Evolutionary conservation across 768 basidiomycete species (phyloP).

Genomic region (Artomyces pyxidatus): DNA sequence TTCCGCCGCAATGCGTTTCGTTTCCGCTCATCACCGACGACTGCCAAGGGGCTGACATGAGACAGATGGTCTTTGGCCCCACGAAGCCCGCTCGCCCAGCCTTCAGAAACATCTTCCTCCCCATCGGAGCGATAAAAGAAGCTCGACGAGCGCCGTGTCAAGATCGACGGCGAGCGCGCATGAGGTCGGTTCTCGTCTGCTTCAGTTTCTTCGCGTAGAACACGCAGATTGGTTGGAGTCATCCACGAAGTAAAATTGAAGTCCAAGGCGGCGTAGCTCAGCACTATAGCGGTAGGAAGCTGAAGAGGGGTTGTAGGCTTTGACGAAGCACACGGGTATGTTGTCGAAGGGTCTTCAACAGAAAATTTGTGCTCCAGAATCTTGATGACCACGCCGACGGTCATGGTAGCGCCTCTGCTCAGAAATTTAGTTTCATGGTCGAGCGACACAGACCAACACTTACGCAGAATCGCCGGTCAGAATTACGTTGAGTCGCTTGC

Average conservation of each 20-base stretch:
- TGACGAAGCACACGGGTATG: conserved; percentile 6
- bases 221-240: conserved; percentile 73
- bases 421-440: conserved; percentile 6
- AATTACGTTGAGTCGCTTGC: conserved; percentile 68
- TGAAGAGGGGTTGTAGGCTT: conserved; percentile 40
- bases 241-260: conserved; percentile 99
- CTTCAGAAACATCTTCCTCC: conserved; percentile 43
- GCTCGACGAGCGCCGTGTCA: conserved; percentile 56
- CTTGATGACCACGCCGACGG: conserved; percentile 76
- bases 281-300: conserved; percentile 72
- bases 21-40: conserved; percentile 59
- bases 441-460: conserved; percentile 25
- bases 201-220: conserved; percentile 62
- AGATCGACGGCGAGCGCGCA: conserved; percentile 9
- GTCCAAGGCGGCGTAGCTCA: conserved; percentile 88
- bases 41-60: conserved; percentile 84
- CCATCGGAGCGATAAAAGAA: conserved; percentile 69
- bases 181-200: conserved; percentile 14
- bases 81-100: conserved; percentile 16
- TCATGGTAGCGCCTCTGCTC: conserved; percentile 79
- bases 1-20: conserved; percentile 20
- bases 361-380: conserved; percentile 58
- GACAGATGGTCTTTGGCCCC: conserved; percentile 59
- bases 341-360: conserved; percentile 11
- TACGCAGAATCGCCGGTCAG: conserved; percentile 96